phyloP scores from a whole-genome alignment of 2,329 filamentous ascomycete species.

The Calonectria leucothoes region DNA sequence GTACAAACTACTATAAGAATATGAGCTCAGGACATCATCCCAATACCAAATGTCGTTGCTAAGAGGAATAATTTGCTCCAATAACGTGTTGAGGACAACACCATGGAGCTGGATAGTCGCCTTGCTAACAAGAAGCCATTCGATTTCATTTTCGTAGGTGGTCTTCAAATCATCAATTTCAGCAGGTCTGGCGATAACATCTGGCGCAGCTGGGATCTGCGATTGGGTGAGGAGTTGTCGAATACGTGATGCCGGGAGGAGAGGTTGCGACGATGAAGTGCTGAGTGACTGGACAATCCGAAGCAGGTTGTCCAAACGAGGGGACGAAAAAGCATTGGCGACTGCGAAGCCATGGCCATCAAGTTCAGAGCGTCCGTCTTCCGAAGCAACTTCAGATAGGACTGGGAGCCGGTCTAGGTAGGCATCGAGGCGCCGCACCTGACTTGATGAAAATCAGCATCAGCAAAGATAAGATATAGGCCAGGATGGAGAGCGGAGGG shows the following conservation, averaged over 20 bases:
- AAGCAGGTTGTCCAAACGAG: conserved; percentile 72
- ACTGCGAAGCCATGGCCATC: conserved; percentile 50
- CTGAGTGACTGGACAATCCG: conserved; percentile 78
- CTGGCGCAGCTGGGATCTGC: conserved; percentile 59
- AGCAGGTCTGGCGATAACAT: conserved; percentile 43
- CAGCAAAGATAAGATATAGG: conserved; percentile 1
- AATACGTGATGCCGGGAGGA: conserved; percentile 72
- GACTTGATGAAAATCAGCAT: conserved; percentile 51
- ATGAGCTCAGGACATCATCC: conserved; percentile 87
- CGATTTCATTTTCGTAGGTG: conserved; percentile 79
- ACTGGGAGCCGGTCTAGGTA: conserved; percentile 71
- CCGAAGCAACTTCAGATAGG: conserved; percentile 53
- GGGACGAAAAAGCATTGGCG: conserved; percentile 59
- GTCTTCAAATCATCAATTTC: conserved; percentile 48
- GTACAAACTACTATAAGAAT: conserved; percentile 83
- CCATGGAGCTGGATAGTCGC: conserved; percentile 93
- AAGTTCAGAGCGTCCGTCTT: conserved; percentile 52
- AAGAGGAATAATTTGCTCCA: conserved; percentile 86
- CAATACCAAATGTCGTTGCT: conserved; percentile 95
- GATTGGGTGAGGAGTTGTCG: conserved; percentile 72
- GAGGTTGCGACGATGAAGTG: conserved; percentile 70
- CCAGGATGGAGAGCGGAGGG: neutral
- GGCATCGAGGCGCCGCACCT: conserved; percentile 72
- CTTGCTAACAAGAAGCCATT: conserved; percentile 93
- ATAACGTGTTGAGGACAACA: conserved; percentile 77